Base-by-base conservation (phyloP, 148 eudicot genomes). In the Heliamphora exappendiculata region DNA sequence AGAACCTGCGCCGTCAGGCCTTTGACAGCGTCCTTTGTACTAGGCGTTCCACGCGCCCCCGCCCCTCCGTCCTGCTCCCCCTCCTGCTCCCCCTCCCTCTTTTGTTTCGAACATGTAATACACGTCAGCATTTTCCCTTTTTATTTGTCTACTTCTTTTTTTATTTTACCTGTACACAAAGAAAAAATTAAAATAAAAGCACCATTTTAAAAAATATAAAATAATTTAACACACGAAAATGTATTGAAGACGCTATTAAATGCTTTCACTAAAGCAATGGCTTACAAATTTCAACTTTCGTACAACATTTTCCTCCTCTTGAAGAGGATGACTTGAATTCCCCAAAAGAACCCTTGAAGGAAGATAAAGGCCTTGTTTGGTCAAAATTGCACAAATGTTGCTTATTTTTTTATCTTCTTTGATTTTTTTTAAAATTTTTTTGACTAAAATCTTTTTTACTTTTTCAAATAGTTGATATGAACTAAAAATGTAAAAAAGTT, bases 21-120 rank as follows among this genome's bases (percentile, higher is more conserved):
- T 90, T 94, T 94, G 87, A 89, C 93, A 83, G 97, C 85, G 76
- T 92, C 97, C 82, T 89, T 92, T 51, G 91, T 84, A 72, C 85
- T 84, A 47, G 96, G 97, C 66, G 97, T 86, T 70, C 89, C 91
- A 83, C 86, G 87, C 84, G 84, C 63, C 44, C 78, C 72, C 44
- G 42, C 88, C 42, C 73, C 93, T 57, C 58, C 91, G 62, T 39
- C 89, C 65, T 66, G 82, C 67, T 86, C 91, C 1, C 36, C 89
- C 65, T 66, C 84, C 67, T 86, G 90, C 1, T 67, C 69, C 44
- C 36, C 71, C 80, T 81, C 88, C 85, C 6, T 78, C 84, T 19
- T 78, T 80, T 91, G 96, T 85, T 94, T 94, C 20, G 98, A 91
- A 76, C 98, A 94, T 66, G 96, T 92, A 62, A 94, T 89, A 85